phyloP scores from a whole-genome alignment of 805 yeast genomes.

The Phaffomyces thermotolerans region DNA sequence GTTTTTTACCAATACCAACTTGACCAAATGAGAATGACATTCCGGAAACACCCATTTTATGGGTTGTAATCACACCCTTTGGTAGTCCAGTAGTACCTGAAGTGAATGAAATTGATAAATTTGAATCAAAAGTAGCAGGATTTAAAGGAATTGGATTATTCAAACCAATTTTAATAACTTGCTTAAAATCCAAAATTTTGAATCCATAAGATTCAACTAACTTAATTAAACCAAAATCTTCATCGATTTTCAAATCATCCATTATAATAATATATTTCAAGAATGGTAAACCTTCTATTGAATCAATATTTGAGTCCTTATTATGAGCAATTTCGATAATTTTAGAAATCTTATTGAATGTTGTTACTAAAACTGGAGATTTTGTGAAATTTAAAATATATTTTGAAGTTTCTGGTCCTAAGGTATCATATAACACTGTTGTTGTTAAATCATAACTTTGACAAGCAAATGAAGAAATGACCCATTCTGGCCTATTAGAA shows the following conservation, averaged over 20 bases:
- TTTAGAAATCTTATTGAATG: slow-evolving; percentile 27
- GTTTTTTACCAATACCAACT: slow-evolving; percentile 10
- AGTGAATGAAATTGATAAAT: slow-evolving; percentile 48
- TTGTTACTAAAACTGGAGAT: slow-evolving; percentile 18
- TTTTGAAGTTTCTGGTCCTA: slow-evolving; percentile 8
- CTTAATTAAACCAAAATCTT: slow-evolving; percentile 21
- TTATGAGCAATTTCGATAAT: slow-evolving; percentile 16
- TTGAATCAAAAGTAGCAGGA: slow-evolving; percentile 36
- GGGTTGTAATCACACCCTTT: slow-evolving; percentile 49
- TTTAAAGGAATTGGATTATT: slow-evolving; percentile 25
- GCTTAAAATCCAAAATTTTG: slow-evolving; percentile 30
- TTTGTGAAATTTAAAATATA: slow-evolving; percentile 9
- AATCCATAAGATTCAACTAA: slow-evolving; percentile 21
- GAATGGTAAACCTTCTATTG: slow-evolving; percentile 18
- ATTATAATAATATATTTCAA: slow-evolving; percentile 41
- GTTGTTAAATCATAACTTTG: slow-evolving; percentile 11
- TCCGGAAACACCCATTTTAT: slow-evolving; percentile 34
- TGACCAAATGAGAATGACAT: slow-evolving; percentile 21
- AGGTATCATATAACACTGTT: slow-evolving; percentile 8
- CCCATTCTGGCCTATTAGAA: slow-evolving; percentile 60
- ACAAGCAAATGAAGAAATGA: slow-evolving; percentile 54
- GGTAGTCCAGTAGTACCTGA: slow-evolving; percentile 62
- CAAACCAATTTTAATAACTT: slow-evolving; percentile 33
- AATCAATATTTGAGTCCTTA: no score
- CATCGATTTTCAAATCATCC: slow-evolving; percentile 34